These are phyloP conservation scores for Pichia pseudocactophila DNA, from an alignment of 805 yeast species.

Conservation along the genomic window DNA sequence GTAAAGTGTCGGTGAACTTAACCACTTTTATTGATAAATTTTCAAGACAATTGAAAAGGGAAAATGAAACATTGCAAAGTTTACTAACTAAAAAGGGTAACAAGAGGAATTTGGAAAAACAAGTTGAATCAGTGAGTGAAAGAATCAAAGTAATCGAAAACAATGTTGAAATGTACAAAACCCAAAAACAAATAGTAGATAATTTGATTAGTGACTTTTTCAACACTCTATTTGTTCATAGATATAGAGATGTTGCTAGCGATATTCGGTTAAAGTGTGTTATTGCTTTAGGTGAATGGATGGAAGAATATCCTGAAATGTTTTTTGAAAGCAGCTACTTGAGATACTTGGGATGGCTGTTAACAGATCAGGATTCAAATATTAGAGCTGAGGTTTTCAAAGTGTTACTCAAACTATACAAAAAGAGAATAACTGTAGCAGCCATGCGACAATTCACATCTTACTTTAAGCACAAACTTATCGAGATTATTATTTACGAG, in stretches of 20 bases:
- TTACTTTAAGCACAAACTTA: constrained; percentile 54
- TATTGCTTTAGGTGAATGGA: constrained; percentile 57
- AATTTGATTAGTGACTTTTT: constrained; percentile 57
- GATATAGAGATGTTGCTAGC: constrained; percentile 76
- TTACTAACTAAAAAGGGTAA: constrained; percentile 11
- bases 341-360: constrained; percentile 75
- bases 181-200: constrained; percentile 44
- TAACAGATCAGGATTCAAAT: constrained; percentile 55
- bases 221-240: constrained; percentile 57
- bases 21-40: constrained; percentile 32
- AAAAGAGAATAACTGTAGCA: constrained; percentile 36
- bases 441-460: constrained; percentile 75
- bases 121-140: constrained; percentile 27
- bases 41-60: constrained; percentile 34
- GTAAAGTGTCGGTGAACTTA: constrained; percentile 36
- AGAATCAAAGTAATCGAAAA: constrained; percentile 39
- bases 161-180: constrained; percentile 33
- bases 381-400: constrained; percentile 62
- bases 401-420: constrained; percentile 42
- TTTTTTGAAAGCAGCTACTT: constrained; percentile 64
- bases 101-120: constrained; percentile 24
- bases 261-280: constrained; percentile 64
- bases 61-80: constrained; percentile 13
- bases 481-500: constrained; percentile 54
- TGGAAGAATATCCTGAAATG: constrained; percentile 57